These are phyloP conservation scores for Cercophora newfieldiana DNA, from an alignment of 495 filamentous ascomycete genomes.

Conservation along the genomic window DNA sequence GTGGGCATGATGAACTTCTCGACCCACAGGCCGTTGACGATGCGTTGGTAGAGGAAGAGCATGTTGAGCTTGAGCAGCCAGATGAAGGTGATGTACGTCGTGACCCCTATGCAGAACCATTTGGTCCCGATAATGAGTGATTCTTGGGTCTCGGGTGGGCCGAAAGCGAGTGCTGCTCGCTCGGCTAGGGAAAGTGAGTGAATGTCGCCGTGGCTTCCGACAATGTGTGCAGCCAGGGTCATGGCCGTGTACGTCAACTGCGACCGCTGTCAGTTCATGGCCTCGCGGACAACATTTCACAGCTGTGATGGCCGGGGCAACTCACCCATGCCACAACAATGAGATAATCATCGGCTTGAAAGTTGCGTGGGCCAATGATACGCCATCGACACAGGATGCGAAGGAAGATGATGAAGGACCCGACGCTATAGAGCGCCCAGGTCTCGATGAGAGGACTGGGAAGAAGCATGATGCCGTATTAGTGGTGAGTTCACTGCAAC, in stretches of 20 bases:
- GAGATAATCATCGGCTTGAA: conserved; percentile 14
- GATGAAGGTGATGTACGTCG: conserved; percentile 19
- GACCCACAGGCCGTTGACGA: conserved; percentile 18
- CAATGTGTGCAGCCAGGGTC: conserved; percentile 15
- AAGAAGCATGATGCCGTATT: not conserved
- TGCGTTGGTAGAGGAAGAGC: conserved; percentile 18
- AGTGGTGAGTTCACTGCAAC: not conserved
- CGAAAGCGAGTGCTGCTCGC: not conserved
- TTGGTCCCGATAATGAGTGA: conserved; percentile 8
- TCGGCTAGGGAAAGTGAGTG: conserved; percentile 4
- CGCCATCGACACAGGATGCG: conserved; percentile 14
- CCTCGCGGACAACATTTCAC: not conserved
- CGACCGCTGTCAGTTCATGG: not conserved
- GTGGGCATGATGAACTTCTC: conserved; percentile 17
- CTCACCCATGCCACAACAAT: conserved; percentile 13
- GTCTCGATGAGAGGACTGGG: conserved; percentile 14
- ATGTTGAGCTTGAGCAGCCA: conserved; percentile 21
- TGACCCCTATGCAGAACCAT: conserved; percentile 15
- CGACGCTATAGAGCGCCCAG: conserved; percentile 13
- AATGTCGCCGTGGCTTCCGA: conserved; percentile 9
- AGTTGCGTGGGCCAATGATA: conserved; percentile 9
- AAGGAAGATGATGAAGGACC: conserved; percentile 11
- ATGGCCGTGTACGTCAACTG: conserved; percentile 15
- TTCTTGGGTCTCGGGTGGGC: not conserved
- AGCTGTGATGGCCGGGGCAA: not conserved